A percentile compares a stretch with the other conserved stretches of the same genome.
These are phyloP conservation scores for Podospora pseudoanserina DNA, from an alignment of 495 filamentous ascomycete species.

Conservation along the genomic window DNA sequence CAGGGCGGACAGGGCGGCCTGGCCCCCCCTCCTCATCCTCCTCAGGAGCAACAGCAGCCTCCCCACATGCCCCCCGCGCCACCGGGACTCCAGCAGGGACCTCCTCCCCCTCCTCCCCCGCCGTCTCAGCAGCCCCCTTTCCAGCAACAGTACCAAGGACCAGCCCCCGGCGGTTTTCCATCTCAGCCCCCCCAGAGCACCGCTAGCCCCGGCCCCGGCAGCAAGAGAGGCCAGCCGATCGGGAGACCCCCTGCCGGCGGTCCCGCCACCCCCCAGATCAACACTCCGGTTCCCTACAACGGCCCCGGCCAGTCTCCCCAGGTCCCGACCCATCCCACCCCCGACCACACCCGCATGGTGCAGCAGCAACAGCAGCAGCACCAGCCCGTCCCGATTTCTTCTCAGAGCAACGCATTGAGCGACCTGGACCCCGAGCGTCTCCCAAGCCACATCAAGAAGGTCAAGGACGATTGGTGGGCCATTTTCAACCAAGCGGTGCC, in stretches of 20 bases:
- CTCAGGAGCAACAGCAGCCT: conserved; percentile 53
- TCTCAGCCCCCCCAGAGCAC: conserved; percentile 75
- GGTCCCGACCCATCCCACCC: conserved; percentile 72
- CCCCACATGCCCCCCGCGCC: conserved; percentile 62
- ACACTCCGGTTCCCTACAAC: conserved; percentile 74
- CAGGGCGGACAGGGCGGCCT: conserved; percentile 80
- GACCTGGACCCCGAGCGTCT: conserved; percentile 84
- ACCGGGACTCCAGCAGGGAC: conserved; percentile 60
- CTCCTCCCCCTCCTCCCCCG: conserved; percentile 56
- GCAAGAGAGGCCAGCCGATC: conserved; percentile 49
- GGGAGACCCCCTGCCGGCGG: conserved; percentile 57
- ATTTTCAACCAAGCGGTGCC: conserved; percentile 85
- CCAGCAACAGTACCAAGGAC: conserved; percentile 51
- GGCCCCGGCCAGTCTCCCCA: conserved; percentile 80
- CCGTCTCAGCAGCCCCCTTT: conserved; percentile 50
- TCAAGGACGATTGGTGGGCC: conserved; percentile 80
- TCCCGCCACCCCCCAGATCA: conserved; percentile 87
- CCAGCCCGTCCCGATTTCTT: conserved; percentile 44
- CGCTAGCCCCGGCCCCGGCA: conserved; percentile 81
- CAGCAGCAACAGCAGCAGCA: conserved; percentile 18
- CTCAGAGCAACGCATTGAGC: conserved; percentile 65
- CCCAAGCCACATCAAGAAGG: conserved; percentile 77
- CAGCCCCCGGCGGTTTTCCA: conserved; percentile 47
- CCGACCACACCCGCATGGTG: conserved; percentile 46
- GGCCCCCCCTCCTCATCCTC: conserved; percentile 77